phyloP scores from a whole-genome alignment of 1,139 yeast genomes.

The Wickerhamomyces sp. region DNA sequence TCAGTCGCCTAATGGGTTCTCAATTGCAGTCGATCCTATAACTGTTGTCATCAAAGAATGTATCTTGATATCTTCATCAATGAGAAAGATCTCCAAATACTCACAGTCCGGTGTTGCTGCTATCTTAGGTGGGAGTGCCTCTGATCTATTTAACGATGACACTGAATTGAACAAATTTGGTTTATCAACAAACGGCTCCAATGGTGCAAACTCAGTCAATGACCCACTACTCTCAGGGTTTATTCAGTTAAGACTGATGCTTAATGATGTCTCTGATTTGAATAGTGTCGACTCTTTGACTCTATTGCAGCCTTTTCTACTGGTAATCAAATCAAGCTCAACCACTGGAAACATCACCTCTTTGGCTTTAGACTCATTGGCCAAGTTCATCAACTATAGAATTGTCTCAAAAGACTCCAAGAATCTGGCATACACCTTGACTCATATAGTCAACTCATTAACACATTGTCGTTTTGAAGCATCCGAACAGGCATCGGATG shows the following conservation, averaged over 20 bases:
- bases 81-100: conserved; percentile 84
- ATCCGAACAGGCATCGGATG: conserved; percentile 89
- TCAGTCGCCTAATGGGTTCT: not conserved
- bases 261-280: conserved; percentile 52
- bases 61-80: conserved; percentile 78
- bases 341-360: conserved; percentile 87
- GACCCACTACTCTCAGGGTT: conserved; percentile 78
- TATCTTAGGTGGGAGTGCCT: conserved; percentile 51
- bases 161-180: conserved; percentile 30
- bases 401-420: conserved; percentile 41
- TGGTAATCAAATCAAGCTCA: conserved; percentile 79
- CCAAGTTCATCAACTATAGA: conserved; percentile 63
- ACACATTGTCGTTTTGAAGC: conserved; percentile 97
- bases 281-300: conserved; percentile 65
- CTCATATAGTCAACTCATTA: conserved; percentile 60
- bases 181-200: conserved; percentile 23
- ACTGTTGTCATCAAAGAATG: conserved; percentile 88
- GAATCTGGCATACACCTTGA: conserved; percentile 43
- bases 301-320: conserved; percentile 76
- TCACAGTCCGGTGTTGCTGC: conserved; percentile 84
- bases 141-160: conserved; percentile 39
- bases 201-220: conserved; percentile 27
- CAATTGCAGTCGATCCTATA: conserved; percentile 58
- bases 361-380: conserved; percentile 70
- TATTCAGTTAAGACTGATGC: conserved; percentile 67